phyloP scores from a whole-genome alignment of 148 eudicot species.

The Linanthus parryae region DNA sequence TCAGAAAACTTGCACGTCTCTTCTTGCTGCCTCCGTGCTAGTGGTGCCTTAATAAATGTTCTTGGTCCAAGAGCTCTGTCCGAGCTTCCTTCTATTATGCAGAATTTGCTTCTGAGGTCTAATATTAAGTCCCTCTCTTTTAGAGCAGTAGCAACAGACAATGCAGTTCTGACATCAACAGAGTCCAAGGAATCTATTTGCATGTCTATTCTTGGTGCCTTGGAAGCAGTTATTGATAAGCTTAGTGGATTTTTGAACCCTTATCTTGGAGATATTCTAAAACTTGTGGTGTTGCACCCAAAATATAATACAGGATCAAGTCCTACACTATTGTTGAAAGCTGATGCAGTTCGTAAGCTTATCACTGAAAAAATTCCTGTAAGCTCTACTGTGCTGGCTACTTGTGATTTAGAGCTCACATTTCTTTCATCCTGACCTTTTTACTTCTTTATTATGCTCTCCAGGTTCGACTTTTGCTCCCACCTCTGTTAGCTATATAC shows the following conservation, averaged over 20 bases:
- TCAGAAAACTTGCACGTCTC: constrained; percentile 52
- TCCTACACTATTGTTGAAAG: constrained; percentile 56
- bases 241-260: constrained; percentile 87
- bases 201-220: constrained; percentile 39
- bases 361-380: constrained; percentile 68
- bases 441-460: too few species aligned
- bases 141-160: constrained; percentile 13
- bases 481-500: constrained; percentile 59
- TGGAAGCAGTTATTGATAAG: constrained; percentile 79
- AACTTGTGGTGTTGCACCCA: constrained; percentile 59
- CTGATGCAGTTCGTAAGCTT: constrained; percentile 58
- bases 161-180: constrained; percentile 11
- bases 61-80: constrained; percentile 75
- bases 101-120: constrained; percentile 34
- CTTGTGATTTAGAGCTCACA: not conserved
- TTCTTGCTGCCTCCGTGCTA: constrained; percentile 56
- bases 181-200: constrained; percentile 37
- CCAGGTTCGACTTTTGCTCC: constrained; percentile 69
- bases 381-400: constrained; percentile 20
- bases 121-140: constrained; percentile 18
- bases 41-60: constrained; percentile 68
- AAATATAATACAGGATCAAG: constrained; percentile 37
- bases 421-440: too few species aligned
- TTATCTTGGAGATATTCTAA: constrained; percentile 62
- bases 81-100: constrained; percentile 83